Evolutionary conservation across 176 grass and related monocot species (phyloP).

Genomic region (Cenchrus purpureus): DNA sequence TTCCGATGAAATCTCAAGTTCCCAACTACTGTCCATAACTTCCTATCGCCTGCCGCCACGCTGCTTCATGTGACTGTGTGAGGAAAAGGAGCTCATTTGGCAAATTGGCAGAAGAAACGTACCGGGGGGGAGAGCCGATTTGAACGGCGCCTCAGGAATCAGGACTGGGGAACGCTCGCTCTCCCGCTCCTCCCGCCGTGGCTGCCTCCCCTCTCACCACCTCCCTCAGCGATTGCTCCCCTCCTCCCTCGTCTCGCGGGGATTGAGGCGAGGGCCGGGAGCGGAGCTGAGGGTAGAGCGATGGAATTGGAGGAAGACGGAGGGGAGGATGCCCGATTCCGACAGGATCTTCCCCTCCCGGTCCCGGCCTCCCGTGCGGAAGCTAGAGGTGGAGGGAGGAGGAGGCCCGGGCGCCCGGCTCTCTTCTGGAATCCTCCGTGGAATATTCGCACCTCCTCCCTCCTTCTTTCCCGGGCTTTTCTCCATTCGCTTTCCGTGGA

Average conservation of each 20-base stretch:
- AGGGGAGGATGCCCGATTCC: conserved; percentile 57
- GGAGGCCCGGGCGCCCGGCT: not conserved
- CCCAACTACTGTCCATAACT: not conserved
- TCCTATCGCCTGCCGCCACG: not conserved
- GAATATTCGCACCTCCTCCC: conserved; percentile 44
- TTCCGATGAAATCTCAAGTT: not conserved
- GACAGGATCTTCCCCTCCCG: conserved; percentile 53
- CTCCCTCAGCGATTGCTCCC: not conserved
- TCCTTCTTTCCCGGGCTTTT: not conserved
- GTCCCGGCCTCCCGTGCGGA: not conserved
- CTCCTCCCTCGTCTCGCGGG: not conserved
- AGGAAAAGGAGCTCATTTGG: not conserved
- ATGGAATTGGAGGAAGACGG: not conserved
- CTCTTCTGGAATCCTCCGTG: conserved; percentile 18
- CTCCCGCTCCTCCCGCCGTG: not conserved
- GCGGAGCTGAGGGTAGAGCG: not conserved
- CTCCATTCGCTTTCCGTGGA: not conserved
- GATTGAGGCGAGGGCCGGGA: not conserved
- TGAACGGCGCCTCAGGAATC: not conserved
- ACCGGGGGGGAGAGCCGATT: not conserved
- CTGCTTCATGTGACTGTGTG: not conserved
- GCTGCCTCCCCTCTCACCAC: not conserved
- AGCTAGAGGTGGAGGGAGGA: conserved; percentile 8
- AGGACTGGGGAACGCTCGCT: not conserved
- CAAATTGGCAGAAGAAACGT: not conserved